Conservation (phyloP, 352 stramenopile species). For the Pythium biforme region DNA sequence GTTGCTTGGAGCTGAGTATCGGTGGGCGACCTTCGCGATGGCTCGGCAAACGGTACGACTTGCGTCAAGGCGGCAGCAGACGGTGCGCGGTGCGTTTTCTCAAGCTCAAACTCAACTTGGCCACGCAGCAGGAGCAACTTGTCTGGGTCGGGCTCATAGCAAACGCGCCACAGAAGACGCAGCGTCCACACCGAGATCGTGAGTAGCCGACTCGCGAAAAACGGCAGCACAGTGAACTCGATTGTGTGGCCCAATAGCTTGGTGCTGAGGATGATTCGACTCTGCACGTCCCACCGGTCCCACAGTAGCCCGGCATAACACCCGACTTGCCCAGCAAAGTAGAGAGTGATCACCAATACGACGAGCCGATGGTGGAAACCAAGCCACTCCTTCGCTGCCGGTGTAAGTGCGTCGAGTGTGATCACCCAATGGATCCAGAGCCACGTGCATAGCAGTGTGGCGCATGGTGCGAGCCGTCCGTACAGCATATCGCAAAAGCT, state of each 20-base stretch:
- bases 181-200: conserved; percentile 24
- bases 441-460: conserved; percentile 4
- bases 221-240: conserved; percentile 21
- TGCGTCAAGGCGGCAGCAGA: background rate
- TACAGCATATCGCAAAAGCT: conserved; percentile 21
- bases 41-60: background rate
- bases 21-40: background rate
- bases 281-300: background rate
- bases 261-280: background rate
- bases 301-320: background rate
- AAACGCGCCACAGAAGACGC: conserved; percentile 21
- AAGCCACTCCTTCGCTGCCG: conserved; percentile 6
- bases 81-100: background rate
- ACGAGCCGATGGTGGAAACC: background rate
- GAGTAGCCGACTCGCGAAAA: conserved; percentile 20
- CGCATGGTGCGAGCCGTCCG: background rate
- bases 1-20: too few relatives aligned
- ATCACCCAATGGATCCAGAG: conserved; percentile 25
- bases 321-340: conserved; percentile 2
- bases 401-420: conserved; percentile 17
- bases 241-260: background rate
- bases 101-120: conserved; percentile 23
- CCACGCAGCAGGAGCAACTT: conserved; percentile 24
- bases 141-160: background rate
- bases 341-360: background rate